Base-by-base conservation (phyloP, 805 yeast species). In the Kuraishia hungarica region DNA sequence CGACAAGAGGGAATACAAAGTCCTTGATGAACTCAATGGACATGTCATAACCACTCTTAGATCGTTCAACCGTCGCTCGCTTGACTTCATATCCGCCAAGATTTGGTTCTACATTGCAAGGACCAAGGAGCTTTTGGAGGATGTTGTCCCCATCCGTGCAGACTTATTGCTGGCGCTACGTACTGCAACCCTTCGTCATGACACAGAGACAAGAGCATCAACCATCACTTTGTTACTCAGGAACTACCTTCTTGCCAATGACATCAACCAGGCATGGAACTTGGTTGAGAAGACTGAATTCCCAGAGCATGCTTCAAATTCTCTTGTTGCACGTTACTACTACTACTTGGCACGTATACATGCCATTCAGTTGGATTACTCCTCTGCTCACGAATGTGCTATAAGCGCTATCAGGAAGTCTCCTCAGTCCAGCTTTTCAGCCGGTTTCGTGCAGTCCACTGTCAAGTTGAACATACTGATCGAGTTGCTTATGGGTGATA, bases 351-450 rank as follows among this genome's bases (percentile, higher is more conserved):
- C 97, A n/a, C 84, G 87, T 60, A 89, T 94, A 65, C 84, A 83
- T 64, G 90, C 97, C 3, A 86, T 94, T 61, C 98, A 93, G 74
- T 81, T 94, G 62, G 92, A 94, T 71, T 94, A 94, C 70, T 84
- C 96, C 1, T 76, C 88, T 20, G 97, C 98, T 1, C 85, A 87
- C 65, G 97, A 92, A 64, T 90, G 84, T 66, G 88, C 89, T 55
- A 87, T 90, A 55, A 90, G 94, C n/a, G 97, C 99, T 1, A 87
- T 92, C 54, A 86, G 99, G 74, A 94, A 94, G 69, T 92, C 96
- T 10, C 98, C 99, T 26, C 97, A 90, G 69, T 89, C 96, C 1
- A 78, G 81, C 50, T 81, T 84, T 57, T 90, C 97, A 8, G 70
- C 79, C 50, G 99, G 99, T 1, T 94, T 94, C 68, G 70, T 91